A percentile compares a stretch with the other conserved stretches of the same genome.
phyloP scores from a whole-genome alignment of 441 rosid species.

The Raphanus hybrid region DNA sequence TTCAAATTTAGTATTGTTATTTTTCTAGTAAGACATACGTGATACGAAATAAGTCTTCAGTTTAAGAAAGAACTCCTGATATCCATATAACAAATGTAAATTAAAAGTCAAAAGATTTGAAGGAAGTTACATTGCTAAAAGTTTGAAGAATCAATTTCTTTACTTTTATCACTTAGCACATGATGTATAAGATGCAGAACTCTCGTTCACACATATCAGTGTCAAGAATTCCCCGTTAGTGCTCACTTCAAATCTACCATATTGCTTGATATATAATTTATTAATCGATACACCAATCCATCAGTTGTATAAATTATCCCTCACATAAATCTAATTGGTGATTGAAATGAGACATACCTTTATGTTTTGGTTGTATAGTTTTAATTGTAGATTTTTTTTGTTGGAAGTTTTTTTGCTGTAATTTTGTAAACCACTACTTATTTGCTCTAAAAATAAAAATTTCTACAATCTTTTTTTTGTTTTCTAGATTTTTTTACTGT shows the following conservation, averaged over 20 bases:
- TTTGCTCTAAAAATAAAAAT: too few relatives aligned
- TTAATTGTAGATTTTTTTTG: too few relatives aligned
- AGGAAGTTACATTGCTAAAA: not conserved
- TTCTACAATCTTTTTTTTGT: too few relatives aligned
- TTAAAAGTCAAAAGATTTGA: not conserved
- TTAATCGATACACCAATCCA: not conserved
- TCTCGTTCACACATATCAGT: not conserved
- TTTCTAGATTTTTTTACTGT: too few relatives aligned
- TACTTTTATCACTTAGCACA: not conserved
- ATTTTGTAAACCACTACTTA: too few relatives aligned
- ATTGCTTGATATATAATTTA: too few relatives aligned
- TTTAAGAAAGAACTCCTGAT: slow-evolving; percentile 22
- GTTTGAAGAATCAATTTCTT: not conserved
- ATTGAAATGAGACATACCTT: too few relatives aligned
- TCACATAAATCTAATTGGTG: too few relatives aligned
- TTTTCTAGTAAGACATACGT: not conserved
- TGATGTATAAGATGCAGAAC: not conserved
- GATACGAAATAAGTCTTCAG: not conserved
- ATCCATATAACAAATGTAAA: slow-evolving; percentile 1
- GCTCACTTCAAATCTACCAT: not conserved
- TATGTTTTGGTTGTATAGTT: too few relatives aligned
- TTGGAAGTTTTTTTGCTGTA: too few relatives aligned
- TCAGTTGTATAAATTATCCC: not conserved
- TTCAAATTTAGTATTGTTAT: slow-evolving; percentile 19
- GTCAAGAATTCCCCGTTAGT: not conserved